Base-by-base conservation (phyloP, 2,329 filamentous ascomycete genomes). In the Cryphonectria radicalis region DNA sequence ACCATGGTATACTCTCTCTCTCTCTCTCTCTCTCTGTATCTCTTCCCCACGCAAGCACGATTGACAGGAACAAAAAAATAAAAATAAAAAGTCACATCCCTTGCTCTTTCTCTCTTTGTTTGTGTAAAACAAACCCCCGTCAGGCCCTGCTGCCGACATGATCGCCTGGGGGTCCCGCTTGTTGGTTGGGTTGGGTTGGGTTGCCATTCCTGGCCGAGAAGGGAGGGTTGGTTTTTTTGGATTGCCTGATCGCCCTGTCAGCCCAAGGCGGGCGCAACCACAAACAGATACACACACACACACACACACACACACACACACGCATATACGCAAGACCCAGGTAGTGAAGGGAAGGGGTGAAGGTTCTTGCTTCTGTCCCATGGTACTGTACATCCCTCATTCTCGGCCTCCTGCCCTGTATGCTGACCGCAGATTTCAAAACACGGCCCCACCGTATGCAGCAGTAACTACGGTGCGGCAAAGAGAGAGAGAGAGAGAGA, bases 391-490 rank as follows among this genome's bases (percentile, higher is more conserved):
- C 46, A 11, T 50, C 17, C 22, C n/a, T 55, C 50, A 13, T 19
- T 11, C 7, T n/a, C 17, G 10, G 10, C 42, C 62, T 40, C 37
- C 25, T 40, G 25, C 37, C 32, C 63, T 53, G 14, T 32, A 8
- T 69, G 67, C 67, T 69, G 59, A 69, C 67, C 43, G 67, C 68
- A 70, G 53, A 55, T 63, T 66, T 22, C 63, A 66, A 70, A 55
- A 67, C 68, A 70, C 68, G 32, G 42, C 35, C n/a, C 55, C 60
- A 35, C 50, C 14, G 42, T 53, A 53, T 35, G 28, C 42, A 66
- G 14, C 22, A 50, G 22, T 4, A 35, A 37, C 3, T 32, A 59
- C 55, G 55, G 55, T 13, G 55, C 32, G 55, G 55, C 25, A 32
- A 59, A 35, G 55, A 59, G 53, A 57, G 28, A 57, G 28, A 57